Conservation (phyloP, 2,329 filamentous ascomycete species). For the Gaeumannomyces tritici region DNA sequence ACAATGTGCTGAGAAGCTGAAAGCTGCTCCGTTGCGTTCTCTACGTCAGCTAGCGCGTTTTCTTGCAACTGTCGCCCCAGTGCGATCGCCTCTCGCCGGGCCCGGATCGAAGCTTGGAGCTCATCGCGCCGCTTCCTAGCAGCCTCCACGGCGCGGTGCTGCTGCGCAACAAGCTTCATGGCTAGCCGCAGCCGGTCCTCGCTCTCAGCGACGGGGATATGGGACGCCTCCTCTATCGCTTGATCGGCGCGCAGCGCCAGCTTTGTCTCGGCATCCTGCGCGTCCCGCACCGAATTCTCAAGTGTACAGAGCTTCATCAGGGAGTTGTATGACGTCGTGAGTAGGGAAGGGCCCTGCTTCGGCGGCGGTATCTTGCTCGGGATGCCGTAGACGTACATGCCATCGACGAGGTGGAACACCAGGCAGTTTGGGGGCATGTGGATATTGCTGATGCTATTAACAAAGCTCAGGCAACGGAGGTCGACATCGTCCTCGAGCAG, state of each 20-base stretch:
- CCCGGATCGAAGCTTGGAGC: conserved; percentile 54
- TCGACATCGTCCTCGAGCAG: conserved; percentile 66
- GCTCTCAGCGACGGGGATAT: conserved; percentile 18
- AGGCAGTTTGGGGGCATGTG: conserved; percentile 74
- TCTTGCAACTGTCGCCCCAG: conserved; percentile 51
- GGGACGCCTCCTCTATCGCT: conserved; percentile 31
- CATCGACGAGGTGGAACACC: conserved; percentile 77
- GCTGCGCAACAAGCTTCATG: conserved; percentile 46
- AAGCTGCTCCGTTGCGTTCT: conserved; percentile 50
- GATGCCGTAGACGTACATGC: conserved; percentile 74
- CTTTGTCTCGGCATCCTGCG: conserved; percentile 63
- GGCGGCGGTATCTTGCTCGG: conserved; percentile 39
- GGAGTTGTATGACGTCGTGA: conserved; percentile 75
- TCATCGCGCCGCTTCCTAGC: conserved; percentile 56
- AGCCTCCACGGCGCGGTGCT: conserved; percentile 56
- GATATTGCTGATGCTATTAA: conserved; percentile 62
- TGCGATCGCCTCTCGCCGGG: conserved; percentile 58
- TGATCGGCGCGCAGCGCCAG: conserved; percentile 71
- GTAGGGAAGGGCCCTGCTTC: conserved; percentile 38
- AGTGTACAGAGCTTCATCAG: conserved; percentile 83
- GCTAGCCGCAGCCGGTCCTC: conserved; percentile 38
- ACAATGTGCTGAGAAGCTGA: conserved; percentile 44
- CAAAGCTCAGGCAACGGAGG: conserved; percentile 65
- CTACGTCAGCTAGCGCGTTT: conserved; percentile 50
- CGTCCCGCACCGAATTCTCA: conserved; percentile 86